Conservation (phyloP, 2,329 filamentous ascomycete species). For the Didymella sp. region DNA sequence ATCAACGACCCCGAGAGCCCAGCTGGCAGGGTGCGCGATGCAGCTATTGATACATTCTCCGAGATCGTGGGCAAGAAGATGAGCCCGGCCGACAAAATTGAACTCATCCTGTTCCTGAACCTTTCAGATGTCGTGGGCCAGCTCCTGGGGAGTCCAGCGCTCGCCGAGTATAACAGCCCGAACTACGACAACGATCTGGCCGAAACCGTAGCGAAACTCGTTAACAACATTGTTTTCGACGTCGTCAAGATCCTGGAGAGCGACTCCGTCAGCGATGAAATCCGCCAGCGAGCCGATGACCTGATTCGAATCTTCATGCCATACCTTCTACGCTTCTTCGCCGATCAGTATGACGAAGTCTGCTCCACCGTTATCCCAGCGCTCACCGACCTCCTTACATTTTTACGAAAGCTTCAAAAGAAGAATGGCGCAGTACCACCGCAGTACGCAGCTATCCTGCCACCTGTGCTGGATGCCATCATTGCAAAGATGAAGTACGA, state of each 20-base stretch:
- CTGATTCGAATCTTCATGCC: constrained; percentile 85
- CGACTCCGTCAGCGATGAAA: constrained; percentile 65
- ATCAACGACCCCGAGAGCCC: constrained; percentile 63
- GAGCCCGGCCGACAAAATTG: constrained; percentile 90
- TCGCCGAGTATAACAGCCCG: constrained; percentile 79
- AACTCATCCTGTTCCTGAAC: constrained; percentile 90
- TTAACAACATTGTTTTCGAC: constrained; percentile 88
- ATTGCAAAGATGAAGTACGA: constrained; percentile 98
- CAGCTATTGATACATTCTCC: constrained; percentile 91
- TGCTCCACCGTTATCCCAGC: constrained; percentile 95
- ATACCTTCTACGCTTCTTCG: constrained; percentile 90
- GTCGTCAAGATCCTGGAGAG: constrained; percentile 86
- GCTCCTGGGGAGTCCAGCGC: constrained; percentile 80
- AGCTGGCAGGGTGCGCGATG: constrained; percentile 80
- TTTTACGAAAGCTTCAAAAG: constrained; percentile 80
- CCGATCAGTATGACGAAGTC: constrained; percentile 97
- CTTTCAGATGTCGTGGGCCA: constrained; percentile 84
- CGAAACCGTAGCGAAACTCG: constrained; percentile 92
- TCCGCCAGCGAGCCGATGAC: constrained; percentile 77
- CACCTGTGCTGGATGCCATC: constrained; percentile 88
- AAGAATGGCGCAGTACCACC: constrained; percentile 68
- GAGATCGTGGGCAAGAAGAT: constrained; percentile 99
- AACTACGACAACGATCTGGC: constrained; percentile 95
- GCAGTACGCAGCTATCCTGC: constrained; percentile 81
- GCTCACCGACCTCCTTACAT: constrained; percentile 88